Evolutionary conservation across 2,329 filamentous ascomycete species (phyloP).

Genomic region (Beauveria bassiana): DNA sequence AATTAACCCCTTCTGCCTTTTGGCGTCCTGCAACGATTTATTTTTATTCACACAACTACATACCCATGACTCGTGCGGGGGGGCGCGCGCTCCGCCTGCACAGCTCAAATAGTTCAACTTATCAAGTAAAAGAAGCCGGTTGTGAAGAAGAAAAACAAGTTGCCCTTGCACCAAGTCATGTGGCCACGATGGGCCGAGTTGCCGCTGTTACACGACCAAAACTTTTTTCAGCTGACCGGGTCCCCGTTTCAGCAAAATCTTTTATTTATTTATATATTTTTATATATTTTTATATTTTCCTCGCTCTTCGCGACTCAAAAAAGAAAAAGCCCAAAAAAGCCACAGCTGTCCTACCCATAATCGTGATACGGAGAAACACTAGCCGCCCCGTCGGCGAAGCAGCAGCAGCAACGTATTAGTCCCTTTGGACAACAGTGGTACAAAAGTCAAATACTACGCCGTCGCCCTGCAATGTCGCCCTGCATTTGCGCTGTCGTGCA

Average conservation of each 20-base stretch:
- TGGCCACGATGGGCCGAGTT: background rate
- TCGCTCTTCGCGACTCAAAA: background rate
- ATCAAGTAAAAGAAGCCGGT: background rate
- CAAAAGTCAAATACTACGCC: background rate
- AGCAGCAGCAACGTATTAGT: background rate
- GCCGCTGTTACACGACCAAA: background rate
- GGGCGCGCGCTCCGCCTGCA: too few relatives aligned
- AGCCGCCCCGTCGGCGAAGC: conserved; percentile 1
- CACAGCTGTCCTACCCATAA: background rate
- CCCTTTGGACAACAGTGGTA: background rate
- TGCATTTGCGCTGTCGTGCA: background rate
- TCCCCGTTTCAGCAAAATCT: background rate
- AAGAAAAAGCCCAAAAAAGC: background rate
- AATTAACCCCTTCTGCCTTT: too few relatives aligned
- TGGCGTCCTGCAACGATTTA: too few relatives aligned
- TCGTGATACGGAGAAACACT: background rate
- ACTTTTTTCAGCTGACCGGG: background rate
- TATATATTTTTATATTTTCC: background rate
- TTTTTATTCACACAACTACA: too few relatives aligned
- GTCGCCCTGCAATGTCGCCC: background rate
- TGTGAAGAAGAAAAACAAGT: background rate
- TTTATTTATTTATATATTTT: too few relatives aligned
- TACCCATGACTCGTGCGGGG: too few relatives aligned
- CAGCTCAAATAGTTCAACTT: background rate
- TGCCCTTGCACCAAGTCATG: background rate